Evolutionary conservation across 371 early-diverging fungal species (phyloP).

Genomic region (Edhazardia aedis): DNA sequence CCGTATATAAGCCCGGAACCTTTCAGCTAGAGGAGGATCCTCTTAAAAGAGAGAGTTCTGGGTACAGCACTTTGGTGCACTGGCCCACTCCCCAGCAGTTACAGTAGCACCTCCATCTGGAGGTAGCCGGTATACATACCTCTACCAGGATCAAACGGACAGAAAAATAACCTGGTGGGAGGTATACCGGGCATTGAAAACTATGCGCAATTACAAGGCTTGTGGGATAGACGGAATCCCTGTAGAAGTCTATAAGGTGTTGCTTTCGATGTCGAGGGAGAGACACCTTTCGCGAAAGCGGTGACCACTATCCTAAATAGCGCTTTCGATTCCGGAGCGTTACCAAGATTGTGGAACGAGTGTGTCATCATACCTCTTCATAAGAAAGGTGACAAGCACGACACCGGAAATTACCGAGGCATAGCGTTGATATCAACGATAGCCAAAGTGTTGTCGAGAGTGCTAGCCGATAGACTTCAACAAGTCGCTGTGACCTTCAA

Average conservation of each 20-base stretch:
- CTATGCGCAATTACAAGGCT: neutral
- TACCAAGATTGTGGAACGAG: constrained; percentile 5
- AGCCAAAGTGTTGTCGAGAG: constrained; percentile 5
- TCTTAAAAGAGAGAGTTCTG: no score
- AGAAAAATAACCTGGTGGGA: no score
- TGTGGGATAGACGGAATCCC: constrained; percentile 1
- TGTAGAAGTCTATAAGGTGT: neutral
- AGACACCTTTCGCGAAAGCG: neutral
- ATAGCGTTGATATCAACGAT: constrained; percentile 10
- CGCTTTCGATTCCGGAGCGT: neutral
- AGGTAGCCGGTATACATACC: no score
- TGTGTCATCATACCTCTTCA: constrained; percentile 7
- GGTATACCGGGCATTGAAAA: neutral
- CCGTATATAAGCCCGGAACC: no score
- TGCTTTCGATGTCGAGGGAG: neutral
- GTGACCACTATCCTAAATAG: neutral
- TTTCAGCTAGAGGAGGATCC: no score
- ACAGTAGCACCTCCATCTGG: no score
- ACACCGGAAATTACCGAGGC: constrained; percentile 18
- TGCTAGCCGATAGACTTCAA: constrained; percentile 4
- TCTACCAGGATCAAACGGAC: no score
- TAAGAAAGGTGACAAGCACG: constrained; percentile 15
- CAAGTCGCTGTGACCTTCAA: neutral
- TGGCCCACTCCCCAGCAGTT: no score
- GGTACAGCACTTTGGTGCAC: no score